Percentiles rank a stretch among this genome's conserved stretches.
Conservation (phyloP, 768 basidiomycete genomes). For the Amanita jacksonii region DNA sequence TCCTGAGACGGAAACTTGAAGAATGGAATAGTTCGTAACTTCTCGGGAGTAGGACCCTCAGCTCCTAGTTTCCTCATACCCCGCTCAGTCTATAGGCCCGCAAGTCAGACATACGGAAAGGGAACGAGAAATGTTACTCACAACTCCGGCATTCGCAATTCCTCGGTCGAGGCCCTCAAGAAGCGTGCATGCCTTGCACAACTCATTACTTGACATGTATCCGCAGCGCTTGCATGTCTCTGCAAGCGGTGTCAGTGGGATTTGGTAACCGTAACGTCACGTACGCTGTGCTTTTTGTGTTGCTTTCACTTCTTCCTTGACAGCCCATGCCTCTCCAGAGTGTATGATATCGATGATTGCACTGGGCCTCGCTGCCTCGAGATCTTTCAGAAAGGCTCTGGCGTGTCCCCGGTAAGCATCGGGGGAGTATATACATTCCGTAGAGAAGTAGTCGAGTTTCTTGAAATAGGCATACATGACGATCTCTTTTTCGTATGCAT, state of each 20-base stretch:
- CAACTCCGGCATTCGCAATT: slow-evolving; percentile 53
- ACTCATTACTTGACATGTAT: slow-evolving; percentile 91
- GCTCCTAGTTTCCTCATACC: slow-evolving; percentile 53
- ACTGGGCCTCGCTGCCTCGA: slow-evolving; percentile 89
- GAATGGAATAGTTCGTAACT: slow-evolving; percentile 68
- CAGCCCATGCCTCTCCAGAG: slow-evolving; percentile 86
- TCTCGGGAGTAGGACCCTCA: slow-evolving; percentile 50
- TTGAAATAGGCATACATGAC: slow-evolving; percentile 99
- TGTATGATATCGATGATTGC: slow-evolving; percentile 98
- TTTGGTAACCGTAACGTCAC: slow-evolving; percentile 15
- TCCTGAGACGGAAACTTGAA: slow-evolving; percentile 36
- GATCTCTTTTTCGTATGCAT: slow-evolving; percentile 98
- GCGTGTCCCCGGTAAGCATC: slow-evolving; percentile 98
- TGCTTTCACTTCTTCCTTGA: slow-evolving; percentile 77
- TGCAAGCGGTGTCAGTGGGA: slow-evolving; percentile 22
- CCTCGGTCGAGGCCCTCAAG: slow-evolving; percentile 88
- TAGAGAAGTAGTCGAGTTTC: slow-evolving; percentile 98
- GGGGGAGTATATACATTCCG: slow-evolving; percentile 98
- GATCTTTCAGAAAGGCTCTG: slow-evolving; percentile 85
- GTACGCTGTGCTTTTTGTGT: slow-evolving; percentile 79
- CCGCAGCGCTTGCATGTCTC: slow-evolving; percentile 90
- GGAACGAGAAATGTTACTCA: slow-evolving; percentile 24
- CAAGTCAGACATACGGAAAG: not conserved
- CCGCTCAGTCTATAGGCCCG: slow-evolving; percentile 45
- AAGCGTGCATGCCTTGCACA: slow-evolving; percentile 92